Base-by-base conservation (phyloP, 768 basidiomycete species). In the Hypholoma fasciculare region DNA sequence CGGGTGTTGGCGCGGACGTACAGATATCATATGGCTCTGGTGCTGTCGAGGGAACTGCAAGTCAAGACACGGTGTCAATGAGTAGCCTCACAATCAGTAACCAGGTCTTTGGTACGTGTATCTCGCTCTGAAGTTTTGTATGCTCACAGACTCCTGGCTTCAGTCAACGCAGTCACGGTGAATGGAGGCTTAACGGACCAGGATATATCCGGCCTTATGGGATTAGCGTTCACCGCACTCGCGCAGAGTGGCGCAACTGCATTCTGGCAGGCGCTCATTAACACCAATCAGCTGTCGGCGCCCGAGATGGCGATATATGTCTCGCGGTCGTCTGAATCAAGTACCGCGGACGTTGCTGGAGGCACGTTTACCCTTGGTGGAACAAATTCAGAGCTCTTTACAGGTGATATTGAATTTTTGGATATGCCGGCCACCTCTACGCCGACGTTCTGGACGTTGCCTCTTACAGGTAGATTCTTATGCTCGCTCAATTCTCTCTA, bases 331-430 rank as follows among this genome's bases (percentile, higher is more conserved):
- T 79, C 57, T 67, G 72, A 34, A 0, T 60, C 0, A 61, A 55
- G 13, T 72, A 73, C 2, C n/a, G 58, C 3, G 57, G 69, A 78
- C 49, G 82, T 82, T 27, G 74, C 78, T 0, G 90, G 90, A 56
- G 90, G 90, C 13, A 71, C 77, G 0, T 82, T 92, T 61, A 92
- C 89, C 0, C 77, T 92, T 3, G 90, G 90, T 42, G 90, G 89
- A 3, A 74, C 74, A 19, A 82, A 83, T 61, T 71, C 81, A 0
- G 76, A 79, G 4, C 66, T 90, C 9, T 90, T 80, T 73, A 76
- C 76, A 0, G 90, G 90, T 17, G 73, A 81, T 16, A 82, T 91
- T 56, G 87, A 92, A 57, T 92, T 86, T 63, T 63, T 83, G 49
- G 52, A 80, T 52, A 74, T 90, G 65, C 71, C 79, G 37, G 61